These are phyloP conservation scores for Blastomyces percursus DNA, from an alignment of 2,329 filamentous ascomycete genomes.

Conservation along the genomic window DNA sequence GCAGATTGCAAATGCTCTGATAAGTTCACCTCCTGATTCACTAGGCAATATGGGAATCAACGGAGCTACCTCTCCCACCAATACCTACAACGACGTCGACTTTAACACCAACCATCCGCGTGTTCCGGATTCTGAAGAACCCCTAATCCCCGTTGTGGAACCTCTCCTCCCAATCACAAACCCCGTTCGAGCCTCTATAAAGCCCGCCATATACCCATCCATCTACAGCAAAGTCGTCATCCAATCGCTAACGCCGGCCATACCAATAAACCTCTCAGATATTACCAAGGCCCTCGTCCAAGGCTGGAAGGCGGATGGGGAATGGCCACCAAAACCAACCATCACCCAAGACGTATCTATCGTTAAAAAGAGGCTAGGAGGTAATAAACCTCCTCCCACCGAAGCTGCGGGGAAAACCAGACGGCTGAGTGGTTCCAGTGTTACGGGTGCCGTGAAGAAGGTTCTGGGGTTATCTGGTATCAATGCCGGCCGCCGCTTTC, in stretches of 20 bases:
- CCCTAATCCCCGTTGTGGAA: slow-evolving; percentile 60
- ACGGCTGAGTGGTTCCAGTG: slow-evolving; percentile 21
- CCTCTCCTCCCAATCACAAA: slow-evolving; percentile 64
- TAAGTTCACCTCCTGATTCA: not conserved
- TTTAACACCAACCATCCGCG: slow-evolving; percentile 13
- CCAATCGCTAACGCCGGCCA: slow-evolving; percentile 66
- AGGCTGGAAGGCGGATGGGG: slow-evolving; percentile 86
- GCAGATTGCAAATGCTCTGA: not conserved
- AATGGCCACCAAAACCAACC: slow-evolving; percentile 67
- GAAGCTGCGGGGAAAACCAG: slow-evolving; percentile 16
- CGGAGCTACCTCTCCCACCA: not conserved
- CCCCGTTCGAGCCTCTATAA: slow-evolving; percentile 66
- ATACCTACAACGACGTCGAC: not conserved
- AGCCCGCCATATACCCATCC: slow-evolving; percentile 59
- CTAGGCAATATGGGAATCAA: not conserved
- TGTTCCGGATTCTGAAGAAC: slow-evolving; percentile 36
- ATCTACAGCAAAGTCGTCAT: slow-evolving; percentile 86
- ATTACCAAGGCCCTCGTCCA: slow-evolving; percentile 70
- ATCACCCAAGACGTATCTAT: slow-evolving; percentile 23
- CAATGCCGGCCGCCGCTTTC: slow-evolving; percentile 26
- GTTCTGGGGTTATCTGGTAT: slow-evolving; percentile 29
- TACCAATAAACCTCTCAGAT: slow-evolving; percentile 77
- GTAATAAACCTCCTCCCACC: slow-evolving; percentile 7
- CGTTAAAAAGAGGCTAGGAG: slow-evolving; percentile 6
- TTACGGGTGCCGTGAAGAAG: slow-evolving; percentile 33